phyloP scores from a whole-genome alignment of 75 land plant genomes.

The Selaginella tamariscina region DNA sequence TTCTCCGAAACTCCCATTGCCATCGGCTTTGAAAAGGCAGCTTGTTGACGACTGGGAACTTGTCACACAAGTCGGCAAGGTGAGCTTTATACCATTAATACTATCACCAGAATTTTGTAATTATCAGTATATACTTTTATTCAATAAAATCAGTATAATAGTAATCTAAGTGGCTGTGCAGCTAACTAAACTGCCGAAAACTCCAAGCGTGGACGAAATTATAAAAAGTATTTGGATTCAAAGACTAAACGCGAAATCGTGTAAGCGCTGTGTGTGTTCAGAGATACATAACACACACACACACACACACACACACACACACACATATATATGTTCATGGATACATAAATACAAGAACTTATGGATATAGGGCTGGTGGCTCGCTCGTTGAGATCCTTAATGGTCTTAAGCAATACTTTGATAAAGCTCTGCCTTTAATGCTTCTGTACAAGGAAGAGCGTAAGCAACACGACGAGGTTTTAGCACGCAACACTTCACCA shows the following conservation, averaged over 20 bases:
- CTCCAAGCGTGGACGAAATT: conserved; percentile 80
- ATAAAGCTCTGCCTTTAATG: conserved; percentile 80
- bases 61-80: conserved; percentile 74
- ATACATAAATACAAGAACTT: no score
- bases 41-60: conserved; percentile 93
- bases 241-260: conserved; percentile 65
- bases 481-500: conserved; percentile 32
- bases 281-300: no score
- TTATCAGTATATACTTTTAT: no score
- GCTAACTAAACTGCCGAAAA: conserved; percentile 85
- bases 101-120: no score
- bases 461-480: conserved; percentile 51
- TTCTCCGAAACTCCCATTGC: conserved; percentile 46
- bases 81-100: no score
- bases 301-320: no score
- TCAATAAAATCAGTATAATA: no score
- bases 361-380: conserved; percentile 43
- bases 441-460: conserved; percentile 80
- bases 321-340: no score
- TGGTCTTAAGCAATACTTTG: conserved; percentile 77
- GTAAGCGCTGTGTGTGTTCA: conserved; percentile 32
- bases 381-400: conserved; percentile 64
- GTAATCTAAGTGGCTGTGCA: conserved; percentile 24
- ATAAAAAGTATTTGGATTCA: conserved; percentile 66
- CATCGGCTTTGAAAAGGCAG: conserved; percentile 63